These are phyloP conservation scores for Eragrostis nindensis DNA, from an alignment of 176 grass and related monocot species.

Conservation along the genomic window DNA sequence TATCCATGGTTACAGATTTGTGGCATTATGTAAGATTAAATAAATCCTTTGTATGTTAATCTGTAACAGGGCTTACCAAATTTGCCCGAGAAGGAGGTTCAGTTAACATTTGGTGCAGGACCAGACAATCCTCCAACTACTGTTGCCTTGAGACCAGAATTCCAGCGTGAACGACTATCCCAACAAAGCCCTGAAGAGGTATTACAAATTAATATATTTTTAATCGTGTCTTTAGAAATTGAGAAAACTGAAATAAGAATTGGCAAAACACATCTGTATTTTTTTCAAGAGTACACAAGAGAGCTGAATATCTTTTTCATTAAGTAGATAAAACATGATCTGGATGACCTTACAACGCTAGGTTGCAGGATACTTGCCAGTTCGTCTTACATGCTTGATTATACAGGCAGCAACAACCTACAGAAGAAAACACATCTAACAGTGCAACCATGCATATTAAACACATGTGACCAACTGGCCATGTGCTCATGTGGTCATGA, in stretches of 20 bases:
- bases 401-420: not conserved
- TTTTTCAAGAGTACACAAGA: not conserved
- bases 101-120: conserved; percentile 37
- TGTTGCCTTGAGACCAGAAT: conserved; percentile 50
- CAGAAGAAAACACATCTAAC: not conserved
- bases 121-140: conserved; percentile 58
- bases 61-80: conserved; percentile 61
- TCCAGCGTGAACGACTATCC: conserved; percentile 57
- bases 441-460: not conserved
- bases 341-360: not conserved
- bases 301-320: not conserved
- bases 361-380: not conserved
- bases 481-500: not conserved
- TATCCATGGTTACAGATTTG: not conserved
- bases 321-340: not conserved
- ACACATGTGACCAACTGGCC: not conserved
- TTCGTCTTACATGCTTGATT: not conserved
- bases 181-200: conserved; percentile 72
- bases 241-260: conserved; percentile 6
- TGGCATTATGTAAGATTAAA: conserved; percentile 9
- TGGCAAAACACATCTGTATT: not conserved
- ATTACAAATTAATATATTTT: conserved; percentile 19
- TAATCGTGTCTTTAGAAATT: not conserved
- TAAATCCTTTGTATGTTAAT: conserved; percentile 7
- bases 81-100: conserved; percentile 51